phyloP scores from a whole-genome alignment of 768 basidiomycete genomes.

The Artomyces pyxidatus region DNA sequence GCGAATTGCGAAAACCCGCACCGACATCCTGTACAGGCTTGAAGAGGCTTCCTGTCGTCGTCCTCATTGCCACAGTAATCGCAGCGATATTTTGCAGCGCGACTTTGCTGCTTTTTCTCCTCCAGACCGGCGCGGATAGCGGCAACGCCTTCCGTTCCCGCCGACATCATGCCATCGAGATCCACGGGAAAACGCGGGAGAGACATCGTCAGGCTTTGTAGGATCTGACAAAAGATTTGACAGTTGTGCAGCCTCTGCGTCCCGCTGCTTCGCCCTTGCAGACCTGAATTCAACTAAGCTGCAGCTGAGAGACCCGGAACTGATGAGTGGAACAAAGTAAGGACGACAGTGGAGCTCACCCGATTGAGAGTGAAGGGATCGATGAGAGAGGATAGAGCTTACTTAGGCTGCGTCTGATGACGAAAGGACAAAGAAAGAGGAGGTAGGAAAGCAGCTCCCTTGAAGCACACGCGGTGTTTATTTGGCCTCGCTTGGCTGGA shows the following conservation, averaged over 20 bases:
- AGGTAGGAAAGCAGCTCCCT: neutral
- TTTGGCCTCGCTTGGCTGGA: constrained; percentile 11
- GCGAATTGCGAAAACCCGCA: neutral
- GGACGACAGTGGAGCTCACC: no score
- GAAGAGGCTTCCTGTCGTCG: neutral
- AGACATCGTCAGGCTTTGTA: neutral
- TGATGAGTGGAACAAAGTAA: neutral
- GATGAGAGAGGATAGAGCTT: no score
- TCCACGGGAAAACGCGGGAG: neutral
- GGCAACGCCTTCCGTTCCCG: neutral
- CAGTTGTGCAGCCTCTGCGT: neutral
- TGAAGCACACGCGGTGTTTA: neutral
- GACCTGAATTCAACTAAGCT: no score
- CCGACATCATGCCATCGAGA: neutral
- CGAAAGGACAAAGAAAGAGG: no score
- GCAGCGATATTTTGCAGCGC: neutral
- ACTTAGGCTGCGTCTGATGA: no score
- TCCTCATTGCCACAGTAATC: neutral
- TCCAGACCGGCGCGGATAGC: neutral
- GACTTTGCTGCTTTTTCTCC: neutral
- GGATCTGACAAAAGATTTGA: neutral
- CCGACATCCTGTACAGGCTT: neutral
- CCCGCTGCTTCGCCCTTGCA: no score
- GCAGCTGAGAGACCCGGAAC: neutral
- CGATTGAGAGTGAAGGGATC: no score